phyloP scores from a whole-genome alignment of 768 basidiomycete genomes.

The Hygrophorus russula region DNA sequence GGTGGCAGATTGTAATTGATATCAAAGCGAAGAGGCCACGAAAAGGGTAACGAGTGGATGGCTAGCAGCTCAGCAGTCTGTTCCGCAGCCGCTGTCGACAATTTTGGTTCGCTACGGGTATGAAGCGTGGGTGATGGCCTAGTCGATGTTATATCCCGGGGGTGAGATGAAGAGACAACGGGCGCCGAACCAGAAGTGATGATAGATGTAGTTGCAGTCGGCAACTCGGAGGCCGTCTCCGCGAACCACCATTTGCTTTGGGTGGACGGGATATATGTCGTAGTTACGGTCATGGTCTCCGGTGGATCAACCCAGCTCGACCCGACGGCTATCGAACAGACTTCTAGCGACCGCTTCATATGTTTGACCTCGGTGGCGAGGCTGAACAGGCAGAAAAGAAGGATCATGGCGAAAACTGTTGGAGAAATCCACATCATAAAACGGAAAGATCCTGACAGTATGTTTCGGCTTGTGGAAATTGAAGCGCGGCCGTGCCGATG shows the following conservation, averaged over 20 bases:
- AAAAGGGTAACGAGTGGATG: slow-evolving; percentile 19
- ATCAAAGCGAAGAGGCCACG: slow-evolving; percentile 20
- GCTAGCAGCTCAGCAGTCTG: slow-evolving; percentile 20
- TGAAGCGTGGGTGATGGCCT: slow-evolving; percentile 3
- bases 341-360: slow-evolving; percentile 17
- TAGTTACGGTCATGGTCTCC: slow-evolving; percentile 29
- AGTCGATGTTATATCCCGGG: neutral
- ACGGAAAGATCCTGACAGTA: slow-evolving; percentile 11
- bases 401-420: slow-evolving; percentile 13
- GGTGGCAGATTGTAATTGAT: slow-evolving; percentile 12
- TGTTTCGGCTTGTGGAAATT: too few species aligned
- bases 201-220: slow-evolving; percentile 7
- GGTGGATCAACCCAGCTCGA: slow-evolving; percentile 12
- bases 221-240: slow-evolving; percentile 10
- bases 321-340: slow-evolving; percentile 13
- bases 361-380: slow-evolving; percentile 18
- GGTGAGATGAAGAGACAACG: slow-evolving; percentile 3
- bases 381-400: slow-evolving; percentile 13
- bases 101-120: slow-evolving; percentile 3
- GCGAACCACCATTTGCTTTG: slow-evolving; percentile 14
- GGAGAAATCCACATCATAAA: slow-evolving; percentile 20
- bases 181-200: slow-evolving; percentile 3
- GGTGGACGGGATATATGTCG: slow-evolving; percentile 16
- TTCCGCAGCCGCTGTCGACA: slow-evolving; percentile 8
- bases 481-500: slow-evolving; percentile 8